Conservation (phyloP, 768 basidiomycete genomes). For the Rhodosporidiobolus sp. region DNA sequence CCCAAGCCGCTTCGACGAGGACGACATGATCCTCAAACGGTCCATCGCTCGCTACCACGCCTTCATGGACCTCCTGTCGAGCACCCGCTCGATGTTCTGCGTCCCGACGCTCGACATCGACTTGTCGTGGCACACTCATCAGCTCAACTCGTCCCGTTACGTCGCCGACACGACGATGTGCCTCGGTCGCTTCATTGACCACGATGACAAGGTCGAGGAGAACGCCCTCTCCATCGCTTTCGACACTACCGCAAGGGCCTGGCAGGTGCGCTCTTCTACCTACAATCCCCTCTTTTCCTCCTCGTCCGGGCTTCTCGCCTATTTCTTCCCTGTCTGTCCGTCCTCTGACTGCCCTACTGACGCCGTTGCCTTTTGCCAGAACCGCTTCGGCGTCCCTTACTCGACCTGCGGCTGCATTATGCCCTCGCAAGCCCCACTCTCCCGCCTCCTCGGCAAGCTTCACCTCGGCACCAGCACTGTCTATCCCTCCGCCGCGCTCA, state of each 20-base stretch:
- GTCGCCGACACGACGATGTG: conserved; percentile 52
- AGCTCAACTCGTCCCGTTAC: conserved; percentile 57
- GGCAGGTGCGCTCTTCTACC: conserved; percentile 49
- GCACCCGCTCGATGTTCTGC: conserved; percentile 52
- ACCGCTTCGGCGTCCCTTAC: conserved; percentile 59
- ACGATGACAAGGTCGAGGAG: conserved; percentile 57
- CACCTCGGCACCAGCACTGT: background rate
- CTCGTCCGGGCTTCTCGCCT: too few relatives aligned
- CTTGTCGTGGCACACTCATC: conserved; percentile 72
- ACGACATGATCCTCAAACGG: conserved; percentile 8
- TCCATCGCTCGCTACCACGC: conserved; percentile 23
- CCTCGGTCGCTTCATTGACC: conserved; percentile 52
- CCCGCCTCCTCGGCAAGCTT: conserved; percentile 1
- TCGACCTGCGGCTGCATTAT: conserved; percentile 62
- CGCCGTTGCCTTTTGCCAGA: conserved; percentile 38
- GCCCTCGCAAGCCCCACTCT: conserved; percentile 5
- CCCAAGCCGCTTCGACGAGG: background rate
- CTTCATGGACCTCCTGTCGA: conserved; percentile 61
- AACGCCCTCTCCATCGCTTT: conserved; percentile 46
- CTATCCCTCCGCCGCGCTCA: background rate
- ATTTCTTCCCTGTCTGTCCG: background rate
- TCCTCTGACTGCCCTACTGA: too few relatives aligned
- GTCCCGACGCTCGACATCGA: conserved; percentile 73
- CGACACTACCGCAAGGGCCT: conserved; percentile 57
- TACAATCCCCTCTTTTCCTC: conserved; percentile 1